Evolutionary conservation across 2,329 filamentous ascomycete species (phyloP).

Genomic region (Dothidotthia symphoricarpi): DNA sequence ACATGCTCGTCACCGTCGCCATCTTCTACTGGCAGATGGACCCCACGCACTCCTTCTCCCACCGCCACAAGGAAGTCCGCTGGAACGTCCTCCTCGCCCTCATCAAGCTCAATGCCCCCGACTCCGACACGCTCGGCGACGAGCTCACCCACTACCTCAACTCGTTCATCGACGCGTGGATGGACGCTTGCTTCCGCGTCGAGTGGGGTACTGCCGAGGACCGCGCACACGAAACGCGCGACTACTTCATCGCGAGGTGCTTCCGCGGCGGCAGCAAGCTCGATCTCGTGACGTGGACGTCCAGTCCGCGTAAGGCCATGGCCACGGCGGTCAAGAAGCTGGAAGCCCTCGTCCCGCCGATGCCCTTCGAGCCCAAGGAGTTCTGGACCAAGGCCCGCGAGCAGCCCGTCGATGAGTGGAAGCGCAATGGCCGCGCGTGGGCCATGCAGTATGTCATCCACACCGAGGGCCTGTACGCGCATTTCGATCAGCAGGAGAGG

Average conservation of each 20-base stretch:
- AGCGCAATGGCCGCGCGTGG: slow-evolving; percentile 2
- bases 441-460: slow-evolving; percentile 5
- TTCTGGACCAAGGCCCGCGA: slow-evolving; percentile 1
- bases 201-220: slow-evolving; percentile 1
- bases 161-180: slow-evolving; percentile 2
- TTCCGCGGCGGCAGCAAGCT: slow-evolving; percentile 4
- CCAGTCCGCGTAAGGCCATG: not conserved
- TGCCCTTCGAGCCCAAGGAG: not conserved
- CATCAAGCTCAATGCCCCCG: not conserved
- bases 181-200: slow-evolving; percentile 3
- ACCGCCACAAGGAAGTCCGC: not conserved
- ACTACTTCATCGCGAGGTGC: no score
- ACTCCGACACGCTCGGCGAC: not conserved
- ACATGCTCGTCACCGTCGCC: not conserved
- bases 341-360: not conserved
- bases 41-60: slow-evolving; percentile 5
- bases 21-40: slow-evolving; percentile 8
- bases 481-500: not conserved
- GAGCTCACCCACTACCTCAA: slow-evolving; percentile 1
- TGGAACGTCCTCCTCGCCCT: slow-evolving; percentile 4
- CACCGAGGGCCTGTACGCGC: not conserved
- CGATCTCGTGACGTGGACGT: slow-evolving; percentile 2
- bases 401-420: not conserved
- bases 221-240: not conserved
- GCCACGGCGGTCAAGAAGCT: not conserved